These are phyloP conservation scores for Quercus phellos DNA, from an alignment of 331 rosid species.

Conservation along the genomic window DNA sequence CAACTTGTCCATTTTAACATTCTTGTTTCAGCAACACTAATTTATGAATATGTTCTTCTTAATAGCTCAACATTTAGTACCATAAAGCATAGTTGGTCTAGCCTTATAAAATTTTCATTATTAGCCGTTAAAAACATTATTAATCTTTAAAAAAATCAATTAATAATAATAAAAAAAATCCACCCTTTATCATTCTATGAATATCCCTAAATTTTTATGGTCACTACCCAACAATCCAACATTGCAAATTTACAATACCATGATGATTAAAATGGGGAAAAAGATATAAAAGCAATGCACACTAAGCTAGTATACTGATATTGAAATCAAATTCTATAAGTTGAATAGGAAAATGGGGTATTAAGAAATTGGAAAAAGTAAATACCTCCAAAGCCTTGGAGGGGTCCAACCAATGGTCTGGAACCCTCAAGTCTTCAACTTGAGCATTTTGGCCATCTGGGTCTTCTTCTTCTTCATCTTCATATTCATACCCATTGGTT, in stretches of 20 bases:
- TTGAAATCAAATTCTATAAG: neutral
- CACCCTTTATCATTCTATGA: neutral
- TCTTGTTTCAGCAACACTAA: too few species aligned
- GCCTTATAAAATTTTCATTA: too few species aligned
- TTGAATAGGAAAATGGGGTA: neutral
- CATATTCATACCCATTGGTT: constrained; percentile 5
- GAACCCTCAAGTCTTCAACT: constrained; percentile 59
- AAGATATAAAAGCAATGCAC: too few species aligned
- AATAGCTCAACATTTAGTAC: too few species aligned
- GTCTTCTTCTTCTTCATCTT: constrained; percentile 4
- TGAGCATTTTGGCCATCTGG: constrained; percentile 31
- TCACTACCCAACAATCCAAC: neutral
- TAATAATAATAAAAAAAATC: neutral
- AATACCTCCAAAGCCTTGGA: constrained; percentile 66
- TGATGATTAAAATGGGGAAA: neutral
- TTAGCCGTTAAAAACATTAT: too few species aligned
- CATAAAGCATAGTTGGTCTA: too few species aligned
- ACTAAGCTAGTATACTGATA: neutral
- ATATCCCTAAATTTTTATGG: neutral
- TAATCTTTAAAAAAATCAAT: neutral
- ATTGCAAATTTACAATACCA: neutral
- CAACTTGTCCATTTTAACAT: too few species aligned
- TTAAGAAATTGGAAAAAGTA: neutral
- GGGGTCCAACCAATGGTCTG: constrained; percentile 66
- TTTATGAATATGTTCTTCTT: too few species aligned